These are phyloP conservation scores for Lodderomyces orthopsilosis DNA, from an alignment of 1,139 yeast genomes.

Conservation along the genomic window DNA sequence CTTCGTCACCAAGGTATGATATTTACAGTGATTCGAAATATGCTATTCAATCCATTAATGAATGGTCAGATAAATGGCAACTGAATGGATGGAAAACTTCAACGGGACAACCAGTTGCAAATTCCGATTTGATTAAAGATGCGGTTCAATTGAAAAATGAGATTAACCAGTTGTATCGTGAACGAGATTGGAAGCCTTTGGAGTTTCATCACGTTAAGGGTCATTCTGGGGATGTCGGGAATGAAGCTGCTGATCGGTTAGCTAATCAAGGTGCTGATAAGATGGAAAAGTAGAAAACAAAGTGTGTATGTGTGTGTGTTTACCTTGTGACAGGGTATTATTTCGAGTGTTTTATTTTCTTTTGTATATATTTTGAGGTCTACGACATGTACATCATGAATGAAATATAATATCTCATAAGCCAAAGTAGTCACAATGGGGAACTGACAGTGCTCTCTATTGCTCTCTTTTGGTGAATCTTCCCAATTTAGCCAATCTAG, in stretches of 20 bases:
- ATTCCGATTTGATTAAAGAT: conserved; percentile 47
- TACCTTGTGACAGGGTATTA: no score
- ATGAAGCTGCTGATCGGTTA: conserved; percentile 71
- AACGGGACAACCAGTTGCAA: conserved; percentile 45
- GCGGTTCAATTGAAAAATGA: conserved; percentile 22
- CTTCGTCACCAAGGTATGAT: conserved; percentile 11
- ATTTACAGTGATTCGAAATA: conserved; percentile 61
- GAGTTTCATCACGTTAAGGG: conserved; percentile 64
- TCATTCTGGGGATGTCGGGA: conserved; percentile 68
- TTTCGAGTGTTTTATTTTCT: no score
- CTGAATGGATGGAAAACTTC: conserved; percentile 50
- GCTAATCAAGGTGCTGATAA: conserved; percentile 65
- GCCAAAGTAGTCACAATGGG: no score
- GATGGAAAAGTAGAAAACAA: conserved; percentile 11
- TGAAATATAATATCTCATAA: no score
- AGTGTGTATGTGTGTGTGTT: no score
- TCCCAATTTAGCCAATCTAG: conserved; percentile 7
- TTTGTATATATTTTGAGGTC: no score
- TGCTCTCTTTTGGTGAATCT: conserved; percentile 7
- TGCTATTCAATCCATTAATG: conserved; percentile 43
- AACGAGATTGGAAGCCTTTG: conserved; percentile 32
- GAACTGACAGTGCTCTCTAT: no score
- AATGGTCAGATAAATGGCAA: conserved; percentile 56
- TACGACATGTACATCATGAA: no score
- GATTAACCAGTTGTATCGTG: conserved; percentile 26